Base-by-base conservation (phyloP, 345 rosid species). In the Arabis hirsuta region DNA sequence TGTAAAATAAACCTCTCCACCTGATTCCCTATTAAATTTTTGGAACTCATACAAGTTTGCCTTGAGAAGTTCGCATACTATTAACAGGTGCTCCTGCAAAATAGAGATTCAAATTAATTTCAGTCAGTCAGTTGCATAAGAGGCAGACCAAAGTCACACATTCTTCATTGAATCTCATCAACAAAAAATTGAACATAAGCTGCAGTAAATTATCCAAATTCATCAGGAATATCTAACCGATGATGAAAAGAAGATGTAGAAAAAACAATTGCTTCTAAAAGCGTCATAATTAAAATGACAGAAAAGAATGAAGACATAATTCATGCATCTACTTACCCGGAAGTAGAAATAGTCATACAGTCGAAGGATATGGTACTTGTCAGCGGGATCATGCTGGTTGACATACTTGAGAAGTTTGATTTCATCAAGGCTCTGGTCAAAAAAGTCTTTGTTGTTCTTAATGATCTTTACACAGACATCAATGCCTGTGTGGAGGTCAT, bases 341-440 rank as follows among this genome's bases (percentile, higher is more conserved):
- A 87, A 94, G 77, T 94, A 91, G 79, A 94, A 91, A 73, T 94
- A 94, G 81, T 94, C 98, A 72, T 94, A 94, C 72, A 94, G 82
- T 67, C 98, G 83, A 78, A 94, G 92, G 80, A 94, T 53, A 76
- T 94, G 98, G 83, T 89, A 88, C 81, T 88, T 91, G 88, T 94
- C 98, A 14, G 77, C 92, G 43, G 97, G 98, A 81, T 94, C 98
- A 78, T 91, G 96, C 88, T 94, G 90, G 85, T 94, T 94, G 74
- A 89, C 89, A 80, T 86, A 88, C 85, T 94, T 94, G 73, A 94
- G 94, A 65, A 94, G 97, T 84, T 94, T 94, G 75, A 94, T 94
- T 83, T 94, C 98, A 63, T 94, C 98, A 80, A 94, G 97, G 81
- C 98, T 94, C 80, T 94, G 98, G 78, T 94, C 98, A 72, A 94